phyloP scores from a whole-genome alignment of 345 rosid genomes.

The Aquilaria malaccensis region DNA sequence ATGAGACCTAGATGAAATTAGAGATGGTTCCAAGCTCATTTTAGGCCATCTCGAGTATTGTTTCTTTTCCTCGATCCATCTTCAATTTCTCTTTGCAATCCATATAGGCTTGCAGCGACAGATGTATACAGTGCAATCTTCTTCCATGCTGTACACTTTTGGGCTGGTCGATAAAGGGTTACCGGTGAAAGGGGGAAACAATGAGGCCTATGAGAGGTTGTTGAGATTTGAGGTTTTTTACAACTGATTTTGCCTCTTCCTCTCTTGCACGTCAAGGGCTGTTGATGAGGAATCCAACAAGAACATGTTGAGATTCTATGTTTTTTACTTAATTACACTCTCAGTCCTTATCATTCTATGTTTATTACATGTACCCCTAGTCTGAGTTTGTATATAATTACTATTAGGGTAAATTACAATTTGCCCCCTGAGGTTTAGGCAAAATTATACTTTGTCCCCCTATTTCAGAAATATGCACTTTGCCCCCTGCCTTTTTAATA shows the following conservation, averaged over 20 bases:
- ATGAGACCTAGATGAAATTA: slow-evolving; percentile 51
- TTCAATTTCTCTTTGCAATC: slow-evolving; percentile 75
- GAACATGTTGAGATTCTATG: slow-evolving; percentile 68
- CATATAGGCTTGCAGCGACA: slow-evolving; percentile 71
- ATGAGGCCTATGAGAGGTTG: slow-evolving; percentile 67
- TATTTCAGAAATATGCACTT: too few relatives aligned
- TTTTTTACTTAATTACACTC: too few relatives aligned
- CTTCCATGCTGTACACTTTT: slow-evolving; percentile 84
- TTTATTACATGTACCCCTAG: too few relatives aligned
- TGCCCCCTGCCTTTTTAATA: too few relatives aligned
- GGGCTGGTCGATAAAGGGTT: slow-evolving; percentile 74
- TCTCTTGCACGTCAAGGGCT: slow-evolving; percentile 89
- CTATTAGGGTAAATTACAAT: too few relatives aligned
- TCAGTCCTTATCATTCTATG: too few relatives aligned
- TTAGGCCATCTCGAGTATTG: not conserved
- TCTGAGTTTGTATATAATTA: too few relatives aligned
- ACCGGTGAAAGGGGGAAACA: slow-evolving; percentile 89
- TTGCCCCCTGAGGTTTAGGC: too few relatives aligned
- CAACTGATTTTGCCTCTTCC: slow-evolving; percentile 76
- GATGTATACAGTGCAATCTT: slow-evolving; percentile 94
- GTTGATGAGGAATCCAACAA: slow-evolving; percentile 50
- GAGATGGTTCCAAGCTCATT: slow-evolving; percentile 53
- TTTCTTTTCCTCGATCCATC: slow-evolving; percentile 39
- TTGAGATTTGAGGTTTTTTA: slow-evolving; percentile 78
- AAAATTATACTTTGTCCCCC: too few relatives aligned